A percentile compares a stretch with the other conserved stretches of the same genome.
phyloP scores from a whole-genome alignment of 495 filamentous ascomycete species.

The Aspergillus biplanus region DNA sequence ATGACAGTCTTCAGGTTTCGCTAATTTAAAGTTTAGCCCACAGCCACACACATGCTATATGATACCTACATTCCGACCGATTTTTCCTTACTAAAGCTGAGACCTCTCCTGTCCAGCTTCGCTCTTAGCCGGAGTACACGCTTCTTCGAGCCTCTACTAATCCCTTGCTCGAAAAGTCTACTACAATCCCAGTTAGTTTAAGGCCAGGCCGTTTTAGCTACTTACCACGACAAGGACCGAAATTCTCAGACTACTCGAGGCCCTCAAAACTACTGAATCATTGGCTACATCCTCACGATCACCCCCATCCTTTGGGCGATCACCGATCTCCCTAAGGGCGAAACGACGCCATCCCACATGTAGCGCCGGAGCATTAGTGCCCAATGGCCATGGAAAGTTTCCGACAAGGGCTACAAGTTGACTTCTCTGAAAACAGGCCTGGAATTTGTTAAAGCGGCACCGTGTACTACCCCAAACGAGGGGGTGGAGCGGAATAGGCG shows the following conservation, averaged over 20 bases:
- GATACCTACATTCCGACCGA: background rate
- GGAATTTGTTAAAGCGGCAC: conserved; percentile 22
- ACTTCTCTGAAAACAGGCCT: no score
- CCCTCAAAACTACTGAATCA: background rate
- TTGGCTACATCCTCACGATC: background rate
- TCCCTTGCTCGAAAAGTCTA: background rate
- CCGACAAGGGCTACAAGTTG: background rate
- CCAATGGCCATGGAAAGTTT: background rate
- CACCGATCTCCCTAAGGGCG: background rate
- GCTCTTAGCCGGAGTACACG: no score
- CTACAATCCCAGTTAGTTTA: background rate
- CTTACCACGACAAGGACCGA: background rate
- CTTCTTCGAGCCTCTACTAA: background rate
- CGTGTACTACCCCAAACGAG: conserved; percentile 7
- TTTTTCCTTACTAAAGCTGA: no score
- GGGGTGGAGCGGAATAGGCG: conserved; percentile 27
- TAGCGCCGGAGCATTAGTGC: background rate
- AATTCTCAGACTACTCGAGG: background rate
- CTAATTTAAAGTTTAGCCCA: background rate
- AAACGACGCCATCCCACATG: background rate
- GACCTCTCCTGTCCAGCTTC: no score
- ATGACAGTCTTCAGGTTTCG: background rate
- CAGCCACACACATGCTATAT: background rate
- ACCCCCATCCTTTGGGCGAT: background rate
- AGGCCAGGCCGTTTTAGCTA: background rate